Evolutionary conservation across 2,329 filamentous ascomycete species (phyloP).

Genomic region (Paradendryphiella salina): DNA sequence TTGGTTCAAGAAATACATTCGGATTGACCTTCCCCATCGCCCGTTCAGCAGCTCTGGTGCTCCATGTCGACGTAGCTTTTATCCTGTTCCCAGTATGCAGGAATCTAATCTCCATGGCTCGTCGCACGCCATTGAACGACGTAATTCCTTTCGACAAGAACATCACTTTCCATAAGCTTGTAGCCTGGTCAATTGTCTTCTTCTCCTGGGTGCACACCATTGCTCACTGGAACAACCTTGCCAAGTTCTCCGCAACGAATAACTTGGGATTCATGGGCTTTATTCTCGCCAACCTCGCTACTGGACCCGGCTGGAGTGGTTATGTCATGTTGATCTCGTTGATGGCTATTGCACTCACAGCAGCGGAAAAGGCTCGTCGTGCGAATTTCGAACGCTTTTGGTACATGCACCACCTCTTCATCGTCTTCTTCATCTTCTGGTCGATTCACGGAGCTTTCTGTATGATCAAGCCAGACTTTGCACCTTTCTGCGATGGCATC

Average conservation of each 20-base stretch:
- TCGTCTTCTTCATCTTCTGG: conserved; percentile 89
- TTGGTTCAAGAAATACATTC: conserved; percentile 67
- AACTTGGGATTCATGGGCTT: conserved; percentile 78
- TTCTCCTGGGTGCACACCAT: conserved; percentile 86
- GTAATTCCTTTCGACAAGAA: conserved; percentile 90
- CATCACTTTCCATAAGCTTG: conserved; percentile 83
- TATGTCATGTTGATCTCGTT: conserved; percentile 81
- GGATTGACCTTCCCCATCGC: conserved; percentile 78
- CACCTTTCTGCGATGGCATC: conserved; percentile 74
- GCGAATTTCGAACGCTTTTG: conserved; percentile 89
- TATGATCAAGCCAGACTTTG: conserved; percentile 84
- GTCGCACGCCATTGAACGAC: conserved; percentile 80
- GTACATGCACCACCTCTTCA: conserved; percentile 87
- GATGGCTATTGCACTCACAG: conserved; percentile 77
- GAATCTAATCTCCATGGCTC: conserved; percentile 77
- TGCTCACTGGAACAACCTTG: conserved; percentile 86
- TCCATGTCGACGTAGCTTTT: conserved; percentile 81
- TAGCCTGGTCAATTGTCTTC: conserved; percentile 85
- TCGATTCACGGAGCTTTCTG: conserved; percentile 87
- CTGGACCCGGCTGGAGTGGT: conserved; percentile 82
- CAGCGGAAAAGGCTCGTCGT: conserved; percentile 74
- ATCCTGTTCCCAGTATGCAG: conserved; percentile 81
- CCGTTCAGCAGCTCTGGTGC: conserved; percentile 71
- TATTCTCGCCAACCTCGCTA: conserved; percentile 74
- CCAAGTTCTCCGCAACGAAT: conserved; percentile 73